Base-by-base conservation (phyloP, 2,329 filamentous ascomycete genomes). In the Penicillium sp. region DNA sequence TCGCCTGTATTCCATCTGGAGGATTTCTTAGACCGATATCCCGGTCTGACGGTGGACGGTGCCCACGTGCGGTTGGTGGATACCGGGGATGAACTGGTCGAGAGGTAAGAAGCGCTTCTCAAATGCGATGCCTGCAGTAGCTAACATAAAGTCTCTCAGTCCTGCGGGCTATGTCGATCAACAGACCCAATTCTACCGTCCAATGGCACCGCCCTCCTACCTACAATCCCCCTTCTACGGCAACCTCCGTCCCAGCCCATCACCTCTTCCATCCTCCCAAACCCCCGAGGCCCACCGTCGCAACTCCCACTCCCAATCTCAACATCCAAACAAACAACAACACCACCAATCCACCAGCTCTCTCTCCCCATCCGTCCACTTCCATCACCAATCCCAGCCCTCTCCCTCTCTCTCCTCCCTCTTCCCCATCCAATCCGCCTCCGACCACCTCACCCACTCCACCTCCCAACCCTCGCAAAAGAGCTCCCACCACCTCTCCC, bases 11-110 rank as follows among this genome's bases (percentile, higher is more conserved):
- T 95, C 70, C 91, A 95, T 63, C 84, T 93, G 14, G 92, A 95
- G 65, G 91, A 95, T 71, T 96, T 96, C 75, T 93, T 95, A 68
- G 91, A 95, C 68, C 84, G 92, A 30, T 96, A 96, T 22, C 87
- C 86, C 0, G 89, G 87, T 0, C 83, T 87, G 59, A 81, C 83
- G 5, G 91, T 95, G 57, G 91, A 95, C 68, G 86, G 89, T 1
- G 87, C 90, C 1, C 90, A 93, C 70, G 81, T 94, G 40, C 89
- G 85, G 16, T 85, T 95, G 57, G 79, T 85, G 1, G 90, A 94
- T 68, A 83, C 89, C 1, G 76, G 83, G 7, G 77, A 88, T 14
- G 88, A 91, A 8, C 49, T 62, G 48, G 63, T 54, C 19, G 54
- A 57, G 56, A 61, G 57, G 68, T 70, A 60, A 7, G 57, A 22